Conservation (phyloP, 2,329 filamentous ascomycete species). For the Pestalotiopsis sp. region DNA sequence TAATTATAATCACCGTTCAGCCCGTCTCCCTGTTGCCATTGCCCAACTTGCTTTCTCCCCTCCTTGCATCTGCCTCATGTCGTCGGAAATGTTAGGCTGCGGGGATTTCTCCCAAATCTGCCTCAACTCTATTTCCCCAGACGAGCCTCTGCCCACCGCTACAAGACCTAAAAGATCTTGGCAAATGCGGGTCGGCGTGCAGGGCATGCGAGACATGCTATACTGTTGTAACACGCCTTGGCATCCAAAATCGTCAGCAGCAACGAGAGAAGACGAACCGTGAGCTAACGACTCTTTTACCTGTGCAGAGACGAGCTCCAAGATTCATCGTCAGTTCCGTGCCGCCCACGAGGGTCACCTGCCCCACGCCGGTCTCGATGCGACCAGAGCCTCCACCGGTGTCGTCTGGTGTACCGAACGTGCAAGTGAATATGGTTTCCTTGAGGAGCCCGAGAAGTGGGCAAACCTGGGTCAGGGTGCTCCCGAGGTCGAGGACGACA, state of each 20-base stretch:
- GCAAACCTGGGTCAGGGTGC: conserved; percentile 94
- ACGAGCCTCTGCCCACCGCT: not conserved
- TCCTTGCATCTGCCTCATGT: not conserved
- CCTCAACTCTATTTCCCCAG: not conserved
- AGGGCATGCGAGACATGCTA: not conserved
- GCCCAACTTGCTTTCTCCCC: not conserved
- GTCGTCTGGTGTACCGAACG: conserved; percentile 93
- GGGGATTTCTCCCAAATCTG: not conserved
- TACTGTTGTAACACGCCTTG: conserved; percentile 4
- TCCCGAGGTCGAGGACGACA: conserved; percentile 91
- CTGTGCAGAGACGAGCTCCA: conserved; percentile 72
- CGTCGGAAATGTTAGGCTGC: not conserved
- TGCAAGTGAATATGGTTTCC: conserved; percentile 85
- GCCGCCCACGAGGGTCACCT: conserved; percentile 88
- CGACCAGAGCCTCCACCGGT: conserved; percentile 84
- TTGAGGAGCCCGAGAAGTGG: conserved; percentile 81
- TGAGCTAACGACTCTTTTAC: conserved; percentile 12
- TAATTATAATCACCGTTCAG: conserved; percentile 26
- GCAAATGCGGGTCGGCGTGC: not conserved
- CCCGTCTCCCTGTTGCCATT: not conserved
- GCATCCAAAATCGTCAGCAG: not conserved
- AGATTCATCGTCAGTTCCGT: conserved; percentile 87
- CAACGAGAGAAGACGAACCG: conserved; percentile 14
- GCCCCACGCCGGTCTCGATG: conserved; percentile 88
- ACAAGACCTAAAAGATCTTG: not conserved